Conservation (phyloP, 768 basidiomycete genomes). For the Cubamyces lactineus region DNA sequence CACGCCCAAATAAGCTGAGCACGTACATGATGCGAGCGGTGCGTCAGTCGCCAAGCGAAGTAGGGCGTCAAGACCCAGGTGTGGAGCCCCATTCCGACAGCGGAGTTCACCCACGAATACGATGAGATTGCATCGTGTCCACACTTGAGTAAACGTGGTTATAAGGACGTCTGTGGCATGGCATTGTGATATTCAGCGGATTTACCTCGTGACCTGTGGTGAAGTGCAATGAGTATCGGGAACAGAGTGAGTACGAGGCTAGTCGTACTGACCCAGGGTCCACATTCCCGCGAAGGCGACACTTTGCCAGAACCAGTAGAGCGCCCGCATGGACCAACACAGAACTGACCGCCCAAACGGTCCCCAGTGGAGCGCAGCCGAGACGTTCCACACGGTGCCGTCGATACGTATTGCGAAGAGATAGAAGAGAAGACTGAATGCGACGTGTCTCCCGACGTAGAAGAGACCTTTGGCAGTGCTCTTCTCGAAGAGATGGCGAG, state of each 20-base stretch:
- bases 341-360: background rate
- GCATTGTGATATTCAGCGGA: too few relatives aligned
- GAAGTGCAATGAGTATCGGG: background rate
- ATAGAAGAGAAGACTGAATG: conserved; percentile 44
- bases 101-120: conserved; percentile 40
- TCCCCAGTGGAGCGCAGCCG: background rate
- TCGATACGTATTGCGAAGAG: conserved; percentile 44
- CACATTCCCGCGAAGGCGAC: conserved; percentile 30
- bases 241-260: background rate
- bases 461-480: conserved; percentile 47
- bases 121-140: conserved; percentile 55
- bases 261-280: conserved; percentile 26
- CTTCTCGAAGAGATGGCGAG: conserved; percentile 49
- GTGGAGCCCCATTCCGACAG: conserved; percentile 47
- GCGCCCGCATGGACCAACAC: conserved; percentile 19
- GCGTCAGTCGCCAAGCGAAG: conserved; percentile 31
- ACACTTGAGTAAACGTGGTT: conserved; percentile 37
- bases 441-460: conserved; percentile 48
- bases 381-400: background rate
- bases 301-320: conserved; percentile 35
- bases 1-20: background rate
- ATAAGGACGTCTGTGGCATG: background rate
- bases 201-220: conserved; percentile 47
- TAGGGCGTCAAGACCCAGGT: conserved; percentile 38
- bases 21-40: conserved; percentile 32